Evolutionary conservation across 2,329 filamentous ascomycete genomes (phyloP).

Genomic region (Fusarium chuoi): DNA sequence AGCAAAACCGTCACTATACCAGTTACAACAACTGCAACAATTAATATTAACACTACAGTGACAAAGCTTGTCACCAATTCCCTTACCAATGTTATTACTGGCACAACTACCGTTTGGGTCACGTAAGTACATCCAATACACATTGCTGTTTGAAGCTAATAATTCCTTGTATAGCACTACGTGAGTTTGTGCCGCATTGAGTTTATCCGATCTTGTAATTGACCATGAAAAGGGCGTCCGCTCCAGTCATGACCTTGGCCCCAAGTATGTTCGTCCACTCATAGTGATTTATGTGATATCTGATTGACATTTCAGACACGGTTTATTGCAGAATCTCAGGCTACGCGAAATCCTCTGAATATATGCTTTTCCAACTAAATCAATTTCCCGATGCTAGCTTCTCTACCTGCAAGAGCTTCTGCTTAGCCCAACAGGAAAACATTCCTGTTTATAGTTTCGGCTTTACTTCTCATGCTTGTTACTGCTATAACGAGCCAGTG

Average conservation of each 20-base stretch:
- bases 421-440: background rate
- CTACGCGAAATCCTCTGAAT: background rate
- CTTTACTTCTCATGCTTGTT: background rate
- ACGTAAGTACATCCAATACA: background rate
- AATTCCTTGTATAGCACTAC: background rate
- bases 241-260: background rate
- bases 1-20: background rate
- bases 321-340: background rate
- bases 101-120: background rate
- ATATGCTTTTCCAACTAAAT: background rate
- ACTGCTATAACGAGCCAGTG: background rate
- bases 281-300: background rate
- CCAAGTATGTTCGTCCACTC: background rate
- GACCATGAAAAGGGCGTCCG: background rate
- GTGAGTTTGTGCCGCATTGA: background rate
- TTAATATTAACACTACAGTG: background rate
- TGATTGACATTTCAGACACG: background rate
- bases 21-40: background rate
- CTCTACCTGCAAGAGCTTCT: background rate
- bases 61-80: background rate
- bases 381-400: background rate
- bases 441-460: background rate
- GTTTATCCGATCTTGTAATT: background rate
- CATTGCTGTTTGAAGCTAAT: background rate
- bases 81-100: background rate